A percentile compares a stretch with the other conserved stretches of the same genome.
Evolutionary conservation across 345 rosid genomes (phyloP).

Genomic region (Psidium friedrichsthalianum): DNA sequence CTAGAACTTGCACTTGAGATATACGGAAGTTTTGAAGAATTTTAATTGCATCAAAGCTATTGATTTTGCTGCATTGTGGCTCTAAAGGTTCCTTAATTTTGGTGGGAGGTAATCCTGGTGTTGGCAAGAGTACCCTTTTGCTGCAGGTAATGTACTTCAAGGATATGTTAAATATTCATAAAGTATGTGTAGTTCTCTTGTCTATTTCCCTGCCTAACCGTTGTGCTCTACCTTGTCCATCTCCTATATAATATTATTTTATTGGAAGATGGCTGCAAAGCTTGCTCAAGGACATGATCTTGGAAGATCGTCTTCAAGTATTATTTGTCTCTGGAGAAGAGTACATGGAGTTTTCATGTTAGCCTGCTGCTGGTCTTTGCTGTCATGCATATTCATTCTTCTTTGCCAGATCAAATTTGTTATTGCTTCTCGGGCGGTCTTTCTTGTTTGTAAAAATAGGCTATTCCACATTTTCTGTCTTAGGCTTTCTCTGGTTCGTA

Average conservation of each 20-base stretch:
- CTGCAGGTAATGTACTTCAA: constrained; percentile 48
- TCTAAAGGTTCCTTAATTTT: constrained; percentile 72
- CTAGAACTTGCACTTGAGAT: background rate
- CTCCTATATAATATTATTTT: background rate
- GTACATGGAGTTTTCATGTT: constrained; percentile 18
- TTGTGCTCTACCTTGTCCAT: constrained; percentile 4
- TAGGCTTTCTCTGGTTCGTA: background rate
- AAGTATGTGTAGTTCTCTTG: background rate
- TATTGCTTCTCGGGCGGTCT: background rate
- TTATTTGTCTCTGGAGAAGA: constrained; percentile 93
- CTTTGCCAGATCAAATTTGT: background rate
- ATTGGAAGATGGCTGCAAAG: constrained; percentile 53
- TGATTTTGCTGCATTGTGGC: background rate
- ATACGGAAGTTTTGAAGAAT: background rate
- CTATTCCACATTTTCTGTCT: background rate
- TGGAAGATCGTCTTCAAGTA: constrained; percentile 49
- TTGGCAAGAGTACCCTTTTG: constrained; percentile 90
- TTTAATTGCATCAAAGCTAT: background rate
- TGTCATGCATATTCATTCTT: background rate
- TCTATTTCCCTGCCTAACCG: background rate
- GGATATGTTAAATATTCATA: background rate
- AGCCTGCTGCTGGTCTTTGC: background rate
- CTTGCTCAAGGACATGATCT: constrained; percentile 48
- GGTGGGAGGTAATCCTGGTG: constrained; percentile 94
- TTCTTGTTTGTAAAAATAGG: background rate